These are phyloP conservation scores for Nicotiana tomentosiformis DNA, from an alignment of 257 asterid genomes.

Conservation along the genomic window DNA sequence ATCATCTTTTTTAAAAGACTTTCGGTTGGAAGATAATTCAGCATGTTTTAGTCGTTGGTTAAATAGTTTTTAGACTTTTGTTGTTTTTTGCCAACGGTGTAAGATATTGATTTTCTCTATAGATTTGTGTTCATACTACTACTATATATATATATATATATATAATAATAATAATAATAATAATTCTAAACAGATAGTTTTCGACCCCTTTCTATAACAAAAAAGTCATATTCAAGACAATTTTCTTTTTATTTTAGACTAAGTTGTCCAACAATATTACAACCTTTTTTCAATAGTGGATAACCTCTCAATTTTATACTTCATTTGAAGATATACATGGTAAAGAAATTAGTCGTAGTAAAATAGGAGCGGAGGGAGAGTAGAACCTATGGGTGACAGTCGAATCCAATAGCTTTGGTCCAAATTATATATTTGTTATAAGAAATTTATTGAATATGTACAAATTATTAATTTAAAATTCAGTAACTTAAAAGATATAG, in stretches of 20 bases:
- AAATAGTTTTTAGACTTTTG: not conserved
- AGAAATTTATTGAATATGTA: too few species aligned
- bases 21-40: not conserved
- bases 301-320: not conserved
- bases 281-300: not conserved
- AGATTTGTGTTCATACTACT: not conserved
- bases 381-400: too few species aligned
- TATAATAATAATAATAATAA: too few species aligned
- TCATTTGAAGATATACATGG: not conserved
- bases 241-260: not conserved
- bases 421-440: too few species aligned
- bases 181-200: not conserved
- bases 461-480: too few species aligned
- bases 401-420: too few species aligned
- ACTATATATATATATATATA: too few species aligned
- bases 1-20: too few species aligned
- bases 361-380: too few species aligned
- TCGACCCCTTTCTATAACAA: not conserved
- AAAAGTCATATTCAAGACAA: not conserved
- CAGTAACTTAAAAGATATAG: too few species aligned
- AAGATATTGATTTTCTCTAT: not conserved
- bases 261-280: not conserved
- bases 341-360: not conserved
- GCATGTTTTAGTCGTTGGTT: not conserved
- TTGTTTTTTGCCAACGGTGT: not conserved